Conservation (phyloP, 2,329 filamentous ascomycete species). For the Phialocephala sp. region DNA sequence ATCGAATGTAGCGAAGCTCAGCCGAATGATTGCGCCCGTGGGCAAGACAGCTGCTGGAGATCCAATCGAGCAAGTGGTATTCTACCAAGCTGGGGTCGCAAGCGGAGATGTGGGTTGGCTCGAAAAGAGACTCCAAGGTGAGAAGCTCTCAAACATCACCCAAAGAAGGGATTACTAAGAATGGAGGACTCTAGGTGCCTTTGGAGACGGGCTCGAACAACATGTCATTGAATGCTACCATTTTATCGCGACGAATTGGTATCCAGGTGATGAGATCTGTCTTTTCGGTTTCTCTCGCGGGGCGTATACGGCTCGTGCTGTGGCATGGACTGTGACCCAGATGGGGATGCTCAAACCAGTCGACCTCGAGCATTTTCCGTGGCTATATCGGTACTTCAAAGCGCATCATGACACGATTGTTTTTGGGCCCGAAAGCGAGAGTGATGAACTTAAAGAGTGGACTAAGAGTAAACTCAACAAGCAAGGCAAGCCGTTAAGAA, state of each 20-base stretch:
- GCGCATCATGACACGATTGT: background rate
- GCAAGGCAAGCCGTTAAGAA: background rate
- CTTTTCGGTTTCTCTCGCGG: constrained; percentile 42
- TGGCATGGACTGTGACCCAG: constrained; percentile 30
- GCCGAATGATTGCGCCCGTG: constrained; percentile 21
- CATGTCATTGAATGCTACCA: constrained; percentile 42
- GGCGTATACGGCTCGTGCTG: constrained; percentile 20
- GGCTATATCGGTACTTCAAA: constrained; percentile 17
- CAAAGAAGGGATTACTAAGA: background rate
- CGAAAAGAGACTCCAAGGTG: constrained; percentile 16
- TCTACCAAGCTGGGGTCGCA: constrained; percentile 25
- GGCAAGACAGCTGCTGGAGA: constrained; percentile 14
- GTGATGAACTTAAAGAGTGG: constrained; percentile 12
- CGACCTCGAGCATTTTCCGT: constrained; percentile 47
- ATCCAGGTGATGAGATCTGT: constrained; percentile 44
- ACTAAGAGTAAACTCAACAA: background rate
- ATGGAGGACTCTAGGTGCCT: background rate
- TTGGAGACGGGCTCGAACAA: constrained; percentile 22
- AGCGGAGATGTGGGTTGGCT: constrained; percentile 17
- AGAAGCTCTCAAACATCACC: background rate
- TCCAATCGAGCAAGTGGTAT: constrained; percentile 50
- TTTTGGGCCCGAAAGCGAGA: constrained; percentile 9
- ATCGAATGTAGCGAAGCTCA: constrained; percentile 28
- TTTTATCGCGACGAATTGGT: constrained; percentile 52
- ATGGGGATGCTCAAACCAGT: constrained; percentile 48